Percentiles rank a stretch among this genome's conserved stretches.
Conservation (phyloP, 148 eudicot species). For the Chenopodium album region DNA sequence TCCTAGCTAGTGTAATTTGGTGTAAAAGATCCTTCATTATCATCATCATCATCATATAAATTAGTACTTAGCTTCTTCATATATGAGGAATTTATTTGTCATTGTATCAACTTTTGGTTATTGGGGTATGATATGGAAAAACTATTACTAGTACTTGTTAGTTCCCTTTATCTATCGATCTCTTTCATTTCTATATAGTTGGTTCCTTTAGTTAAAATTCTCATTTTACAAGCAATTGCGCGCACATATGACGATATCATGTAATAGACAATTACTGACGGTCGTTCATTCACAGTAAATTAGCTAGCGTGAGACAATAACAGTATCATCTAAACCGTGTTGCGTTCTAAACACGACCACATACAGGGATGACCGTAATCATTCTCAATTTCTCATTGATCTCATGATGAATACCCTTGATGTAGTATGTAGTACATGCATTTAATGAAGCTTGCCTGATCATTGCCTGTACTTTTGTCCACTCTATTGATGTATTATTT, state of each 20-base stretch:
- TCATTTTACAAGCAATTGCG: not conserved
- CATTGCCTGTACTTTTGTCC: not conserved
- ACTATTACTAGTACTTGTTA: not conserved
- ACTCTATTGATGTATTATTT: not conserved
- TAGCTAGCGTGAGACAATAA: no score
- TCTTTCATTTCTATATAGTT: not conserved
- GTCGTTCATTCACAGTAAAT: no score
- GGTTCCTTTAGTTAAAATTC: not conserved
- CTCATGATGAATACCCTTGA: not conserved
- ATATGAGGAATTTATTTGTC: conserved; percentile 6
- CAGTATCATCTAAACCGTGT: no score
- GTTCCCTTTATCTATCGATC: not conserved
- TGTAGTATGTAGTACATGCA: not conserved
- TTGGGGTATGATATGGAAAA: not conserved
- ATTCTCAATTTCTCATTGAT: not conserved
- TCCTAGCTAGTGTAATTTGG: conserved; percentile 29
- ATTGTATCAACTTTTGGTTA: conserved; percentile 7
- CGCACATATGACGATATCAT: no score
- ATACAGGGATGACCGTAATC: no score
- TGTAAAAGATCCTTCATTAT: conserved; percentile 13
- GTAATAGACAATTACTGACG: no score
- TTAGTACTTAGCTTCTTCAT: not conserved
- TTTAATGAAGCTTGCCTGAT: not conserved
- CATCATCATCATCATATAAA: not conserved
- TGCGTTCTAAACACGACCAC: no score